Conservation (phyloP, 129 eudicot genomes). For the Deinandra increscens region DNA sequence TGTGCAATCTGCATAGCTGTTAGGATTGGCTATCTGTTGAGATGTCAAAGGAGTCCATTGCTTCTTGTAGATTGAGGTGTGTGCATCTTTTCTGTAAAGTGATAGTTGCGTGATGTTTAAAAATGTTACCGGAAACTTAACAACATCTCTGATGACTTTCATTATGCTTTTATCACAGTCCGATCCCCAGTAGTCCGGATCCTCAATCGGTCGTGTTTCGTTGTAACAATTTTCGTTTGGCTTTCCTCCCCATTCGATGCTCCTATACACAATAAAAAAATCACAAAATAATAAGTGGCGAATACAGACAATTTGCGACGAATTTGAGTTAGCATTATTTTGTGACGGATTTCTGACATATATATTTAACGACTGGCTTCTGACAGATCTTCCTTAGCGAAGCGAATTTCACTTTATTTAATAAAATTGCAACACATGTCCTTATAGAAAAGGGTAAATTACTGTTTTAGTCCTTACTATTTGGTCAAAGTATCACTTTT, state of each 20-base stretch:
- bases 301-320: no score
- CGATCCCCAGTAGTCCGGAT: constrained; percentile 77
- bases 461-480: no score
- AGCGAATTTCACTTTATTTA: no score
- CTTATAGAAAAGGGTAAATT: no score
- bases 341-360: no score
- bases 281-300: no score
- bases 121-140: constrained; percentile 52
- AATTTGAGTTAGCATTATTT: no score
- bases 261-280: no score
- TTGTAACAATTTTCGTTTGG: constrained; percentile 66
- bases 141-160: constrained; percentile 51
- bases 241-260: constrained; percentile 75
- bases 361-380: no score
- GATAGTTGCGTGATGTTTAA: constrained; percentile 86
- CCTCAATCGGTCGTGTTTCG: constrained; percentile 54
- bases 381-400: no score
- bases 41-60: constrained; percentile 73
- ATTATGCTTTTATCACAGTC: constrained; percentile 61
- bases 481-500: no score
- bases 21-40: constrained; percentile 63
- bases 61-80: constrained; percentile 77
- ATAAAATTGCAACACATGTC: no score
- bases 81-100: constrained; percentile 74
- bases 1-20: constrained; percentile 71